phyloP scores from a whole-genome alignment of 169 alveolate species.

The Eimeria sp. region DNA sequence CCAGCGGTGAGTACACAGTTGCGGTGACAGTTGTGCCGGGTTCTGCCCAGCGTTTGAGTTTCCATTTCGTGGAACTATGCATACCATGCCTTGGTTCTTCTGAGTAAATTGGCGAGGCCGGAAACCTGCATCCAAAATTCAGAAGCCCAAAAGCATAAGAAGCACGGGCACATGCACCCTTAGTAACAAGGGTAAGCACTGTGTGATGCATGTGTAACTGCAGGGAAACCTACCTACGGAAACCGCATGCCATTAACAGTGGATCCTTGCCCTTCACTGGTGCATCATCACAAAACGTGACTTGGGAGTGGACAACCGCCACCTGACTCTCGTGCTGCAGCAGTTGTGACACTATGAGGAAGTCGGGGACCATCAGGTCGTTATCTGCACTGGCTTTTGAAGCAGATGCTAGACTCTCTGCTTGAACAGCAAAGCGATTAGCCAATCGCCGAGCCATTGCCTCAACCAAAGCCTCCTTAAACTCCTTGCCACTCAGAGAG shows the following conservation, averaged over 20 bases:
- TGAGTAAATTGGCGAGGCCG: slow-evolving; percentile 54
- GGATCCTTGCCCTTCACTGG: slow-evolving; percentile 83
- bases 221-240: slow-evolving; percentile 77
- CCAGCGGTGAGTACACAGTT: slow-evolving; percentile 46
- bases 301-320: slow-evolving; percentile 83
- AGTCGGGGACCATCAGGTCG: slow-evolving; percentile 46
- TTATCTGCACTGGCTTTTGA: slow-evolving; percentile 10
- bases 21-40: slow-evolving; percentile 64
- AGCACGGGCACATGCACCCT: background rate
- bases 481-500: background rate
- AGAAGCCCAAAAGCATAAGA: no score
- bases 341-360: slow-evolving; percentile 82
- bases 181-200: background rate
- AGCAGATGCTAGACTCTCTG: background rate
- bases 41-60: slow-evolving; percentile 64
- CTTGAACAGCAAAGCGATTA: slow-evolving; percentile 20
- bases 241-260: slow-evolving; percentile 84
- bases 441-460: slow-evolving; percentile 63
- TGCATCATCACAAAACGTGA: slow-evolving; percentile 77
- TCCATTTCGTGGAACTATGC: slow-evolving; percentile 31
- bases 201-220: background rate
- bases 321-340: slow-evolving; percentile 84
- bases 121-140: slow-evolving; percentile 2
- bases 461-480: slow-evolving; percentile 42
- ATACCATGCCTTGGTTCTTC: slow-evolving; percentile 70